Evolutionary conservation across 2,329 filamentous ascomycete genomes (phyloP).

Genomic region (Cladophialophora chaetospira): DNA sequence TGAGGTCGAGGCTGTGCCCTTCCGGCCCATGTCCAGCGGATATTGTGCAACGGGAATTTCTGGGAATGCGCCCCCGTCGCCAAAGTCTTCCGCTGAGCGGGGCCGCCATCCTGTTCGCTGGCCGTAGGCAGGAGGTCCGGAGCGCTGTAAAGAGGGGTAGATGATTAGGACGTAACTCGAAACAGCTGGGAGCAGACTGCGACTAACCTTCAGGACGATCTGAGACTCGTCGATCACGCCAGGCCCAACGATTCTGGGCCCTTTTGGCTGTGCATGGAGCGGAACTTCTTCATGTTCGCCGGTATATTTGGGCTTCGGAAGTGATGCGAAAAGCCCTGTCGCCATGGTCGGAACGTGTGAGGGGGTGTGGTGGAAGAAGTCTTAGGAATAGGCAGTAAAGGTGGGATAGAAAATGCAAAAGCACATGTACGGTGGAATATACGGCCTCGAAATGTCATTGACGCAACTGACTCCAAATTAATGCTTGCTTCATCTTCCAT

Average conservation of each 20-base stretch:
- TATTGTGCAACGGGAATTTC: constrained; percentile 94
- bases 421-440: constrained; percentile 2
- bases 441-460: not conserved
- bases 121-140: constrained; percentile 84
- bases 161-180: constrained; percentile 3
- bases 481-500: not conserved
- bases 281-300: constrained; percentile 84
- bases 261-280: constrained; percentile 70
- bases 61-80: constrained; percentile 93
- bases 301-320: constrained; percentile 89
- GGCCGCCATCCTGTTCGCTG: constrained; percentile 89
- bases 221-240: constrained; percentile 82
- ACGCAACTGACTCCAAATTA: not conserved
- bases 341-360: constrained; percentile 39
- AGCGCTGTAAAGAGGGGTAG: constrained; percentile 55
- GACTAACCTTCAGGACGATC: constrained; percentile 70
- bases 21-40: constrained; percentile 90
- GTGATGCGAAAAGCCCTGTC: constrained; percentile 72
- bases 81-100: constrained; percentile 84
- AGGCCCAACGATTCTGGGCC: constrained; percentile 78
- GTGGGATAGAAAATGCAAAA: not conserved
- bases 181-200: not conserved
- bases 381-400: not conserved
- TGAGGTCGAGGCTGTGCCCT: constrained; percentile 64
- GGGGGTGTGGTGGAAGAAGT: not conserved